Conservation (phyloP, 2,329 filamentous ascomycete species). For the Parafenestella ontariensis region DNA sequence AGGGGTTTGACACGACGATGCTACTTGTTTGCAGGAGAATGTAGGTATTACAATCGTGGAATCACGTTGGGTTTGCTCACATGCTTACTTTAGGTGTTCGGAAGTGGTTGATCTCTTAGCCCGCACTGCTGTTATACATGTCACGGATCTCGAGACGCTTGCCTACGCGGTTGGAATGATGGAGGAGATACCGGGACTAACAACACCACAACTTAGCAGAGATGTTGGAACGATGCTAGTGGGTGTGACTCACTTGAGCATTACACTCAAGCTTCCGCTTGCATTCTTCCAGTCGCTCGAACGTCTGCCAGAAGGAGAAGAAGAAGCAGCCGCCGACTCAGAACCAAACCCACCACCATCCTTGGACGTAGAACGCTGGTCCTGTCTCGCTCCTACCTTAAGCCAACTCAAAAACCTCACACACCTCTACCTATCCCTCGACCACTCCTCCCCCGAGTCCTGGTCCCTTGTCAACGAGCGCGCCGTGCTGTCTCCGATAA, state of each 20-base stretch:
- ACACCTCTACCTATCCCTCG: constrained; percentile 14
- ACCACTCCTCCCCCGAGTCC: constrained; percentile 10
- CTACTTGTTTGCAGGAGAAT: not conserved
- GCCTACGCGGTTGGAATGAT: not conserved
- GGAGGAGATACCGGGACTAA: not conserved
- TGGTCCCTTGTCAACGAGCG: constrained; percentile 22
- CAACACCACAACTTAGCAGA: not conserved
- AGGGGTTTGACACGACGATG: not conserved
- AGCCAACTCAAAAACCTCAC: not conserved
- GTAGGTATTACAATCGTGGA: not conserved
- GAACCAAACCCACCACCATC: not conserved
- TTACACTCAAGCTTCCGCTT: not conserved
- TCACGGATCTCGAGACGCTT: constrained; percentile 10
- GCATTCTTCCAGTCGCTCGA: not conserved
- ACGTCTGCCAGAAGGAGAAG: not conserved
- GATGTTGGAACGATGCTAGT: not conserved
- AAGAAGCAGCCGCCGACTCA: not conserved
- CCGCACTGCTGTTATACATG: constrained; percentile 7
- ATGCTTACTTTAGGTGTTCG: constrained; percentile 5
- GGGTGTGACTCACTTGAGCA: not conserved
- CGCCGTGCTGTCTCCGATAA: constrained; percentile 13
- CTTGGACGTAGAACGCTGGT: not conserved
- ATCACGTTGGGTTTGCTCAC: constrained; percentile 1
- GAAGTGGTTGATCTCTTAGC: constrained; percentile 11
- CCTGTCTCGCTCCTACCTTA: not conserved